Conservation (phyloP, 2,329 filamentous ascomycete species). For the Clarireedia hainanense region DNA sequence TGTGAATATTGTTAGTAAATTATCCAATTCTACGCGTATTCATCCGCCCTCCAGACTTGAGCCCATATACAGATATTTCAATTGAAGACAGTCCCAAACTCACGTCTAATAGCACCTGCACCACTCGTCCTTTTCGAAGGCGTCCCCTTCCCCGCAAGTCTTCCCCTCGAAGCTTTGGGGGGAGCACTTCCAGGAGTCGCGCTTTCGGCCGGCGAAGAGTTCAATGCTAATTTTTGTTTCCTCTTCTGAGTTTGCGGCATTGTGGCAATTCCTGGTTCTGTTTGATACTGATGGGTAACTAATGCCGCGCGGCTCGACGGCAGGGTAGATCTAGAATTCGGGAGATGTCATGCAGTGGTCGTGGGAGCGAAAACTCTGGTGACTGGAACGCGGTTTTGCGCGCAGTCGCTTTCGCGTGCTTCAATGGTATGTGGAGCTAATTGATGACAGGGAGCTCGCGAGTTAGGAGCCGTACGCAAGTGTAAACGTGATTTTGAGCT, state of each 20-base stretch:
- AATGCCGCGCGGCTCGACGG: not conserved
- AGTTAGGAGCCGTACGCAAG: no score
- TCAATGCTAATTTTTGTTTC: not conserved
- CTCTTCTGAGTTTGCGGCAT: not conserved
- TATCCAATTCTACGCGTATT: not conserved
- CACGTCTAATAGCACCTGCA: constrained; percentile 7
- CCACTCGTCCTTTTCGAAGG: not conserved
- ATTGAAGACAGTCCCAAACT: not conserved
- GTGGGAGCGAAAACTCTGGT: not conserved
- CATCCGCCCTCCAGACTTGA: not conserved
- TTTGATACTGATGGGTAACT: not conserved
- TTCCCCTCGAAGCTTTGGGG: not conserved
- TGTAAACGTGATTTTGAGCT: no score
- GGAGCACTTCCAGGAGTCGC: not conserved
- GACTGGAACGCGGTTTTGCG: constrained; percentile 4
- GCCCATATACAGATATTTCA: not conserved
- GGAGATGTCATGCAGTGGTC: no score
- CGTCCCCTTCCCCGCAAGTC: not conserved
- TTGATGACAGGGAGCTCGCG: no score
- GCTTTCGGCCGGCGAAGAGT: constrained; percentile 3
- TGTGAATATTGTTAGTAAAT: not conserved
- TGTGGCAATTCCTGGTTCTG: not conserved
- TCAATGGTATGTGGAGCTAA: not conserved
- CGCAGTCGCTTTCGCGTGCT: not conserved
- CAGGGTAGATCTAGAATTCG: no score